Evolutionary conservation across 2,329 filamentous ascomycete species (phyloP).

Genomic region (Ceratocystis eucalypticola): DNA sequence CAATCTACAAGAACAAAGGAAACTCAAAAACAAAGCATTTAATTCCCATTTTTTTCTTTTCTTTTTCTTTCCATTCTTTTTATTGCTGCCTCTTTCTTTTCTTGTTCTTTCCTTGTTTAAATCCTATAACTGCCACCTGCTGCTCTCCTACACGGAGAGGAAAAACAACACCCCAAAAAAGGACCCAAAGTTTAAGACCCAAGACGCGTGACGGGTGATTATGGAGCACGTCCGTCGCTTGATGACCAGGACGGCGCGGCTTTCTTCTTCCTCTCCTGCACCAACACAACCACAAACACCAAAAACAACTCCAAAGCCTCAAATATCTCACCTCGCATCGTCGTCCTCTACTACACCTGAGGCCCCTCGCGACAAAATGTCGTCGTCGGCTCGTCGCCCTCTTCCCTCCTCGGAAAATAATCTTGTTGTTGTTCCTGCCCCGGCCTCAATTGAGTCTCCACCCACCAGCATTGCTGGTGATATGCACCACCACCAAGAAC

Average conservation of each 20-base stretch:
- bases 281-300: neutral
- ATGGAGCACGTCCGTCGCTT: slow-evolving; percentile 15
- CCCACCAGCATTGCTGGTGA: slow-evolving; percentile 16
- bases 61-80: neutral
- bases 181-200: neutral
- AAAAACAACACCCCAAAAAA: too few relatives aligned
- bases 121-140: neutral
- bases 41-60: neutral
- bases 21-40: neutral
- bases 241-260: slow-evolving; percentile 9
- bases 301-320: neutral
- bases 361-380: neutral
- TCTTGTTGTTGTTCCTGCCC: neutral
- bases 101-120: neutral
- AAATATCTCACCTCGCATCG: neutral
- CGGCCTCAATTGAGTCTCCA: slow-evolving; percentile 15
- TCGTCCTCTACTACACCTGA: neutral
- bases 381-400: neutral
- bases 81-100: neutral
- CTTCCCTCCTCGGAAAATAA: neutral
- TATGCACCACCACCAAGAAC: neutral
- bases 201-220: slow-evolving; percentile 11
- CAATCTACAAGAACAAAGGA: neutral
- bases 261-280: slow-evolving; percentile 8
- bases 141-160: neutral